Conservation (phyloP, 371 early-diverging fungal genomes). For the Apophysomyces trapeziformis region DNA sequence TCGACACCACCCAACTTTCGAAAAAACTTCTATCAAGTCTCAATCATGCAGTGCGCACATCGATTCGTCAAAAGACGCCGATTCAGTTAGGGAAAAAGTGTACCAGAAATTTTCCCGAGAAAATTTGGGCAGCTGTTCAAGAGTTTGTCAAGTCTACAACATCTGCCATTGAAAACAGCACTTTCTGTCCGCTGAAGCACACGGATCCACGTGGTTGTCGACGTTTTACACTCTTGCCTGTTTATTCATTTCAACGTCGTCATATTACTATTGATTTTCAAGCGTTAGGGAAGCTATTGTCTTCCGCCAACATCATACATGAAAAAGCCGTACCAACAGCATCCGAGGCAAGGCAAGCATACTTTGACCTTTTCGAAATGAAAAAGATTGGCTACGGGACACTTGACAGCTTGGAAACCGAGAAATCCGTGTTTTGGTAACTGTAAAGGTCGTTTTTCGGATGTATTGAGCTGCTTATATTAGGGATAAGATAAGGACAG, state of each 20-base stretch:
- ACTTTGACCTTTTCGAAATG: constrained; percentile 12
- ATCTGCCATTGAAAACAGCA: neutral
- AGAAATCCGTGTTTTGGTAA: constrained; percentile 10
- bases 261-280: constrained; percentile 1
- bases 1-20: no score
- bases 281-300: constrained; percentile 4
- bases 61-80: no score
- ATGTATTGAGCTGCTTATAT: neutral
- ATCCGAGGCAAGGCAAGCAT: neutral
- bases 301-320: neutral
- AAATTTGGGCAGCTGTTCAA: neutral
- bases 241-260: constrained; percentile 4
- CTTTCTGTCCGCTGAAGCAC: neutral
- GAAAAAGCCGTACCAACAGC: neutral
- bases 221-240: constrained; percentile 11
- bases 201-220: constrained; percentile 3
- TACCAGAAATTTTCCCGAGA: neutral
- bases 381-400: constrained; percentile 2
- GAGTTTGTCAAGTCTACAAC: neutral
- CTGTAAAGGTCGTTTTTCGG: neutral
- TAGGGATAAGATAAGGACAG: constrained; percentile 4
- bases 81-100: no score
- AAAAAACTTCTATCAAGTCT: no score
- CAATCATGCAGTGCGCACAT: no score
- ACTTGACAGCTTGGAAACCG: constrained; percentile 7